These are phyloP conservation scores for Scutellaria galericulata DNA, from an alignment of 257 asterid genomes.

Conservation along the genomic window DNA sequence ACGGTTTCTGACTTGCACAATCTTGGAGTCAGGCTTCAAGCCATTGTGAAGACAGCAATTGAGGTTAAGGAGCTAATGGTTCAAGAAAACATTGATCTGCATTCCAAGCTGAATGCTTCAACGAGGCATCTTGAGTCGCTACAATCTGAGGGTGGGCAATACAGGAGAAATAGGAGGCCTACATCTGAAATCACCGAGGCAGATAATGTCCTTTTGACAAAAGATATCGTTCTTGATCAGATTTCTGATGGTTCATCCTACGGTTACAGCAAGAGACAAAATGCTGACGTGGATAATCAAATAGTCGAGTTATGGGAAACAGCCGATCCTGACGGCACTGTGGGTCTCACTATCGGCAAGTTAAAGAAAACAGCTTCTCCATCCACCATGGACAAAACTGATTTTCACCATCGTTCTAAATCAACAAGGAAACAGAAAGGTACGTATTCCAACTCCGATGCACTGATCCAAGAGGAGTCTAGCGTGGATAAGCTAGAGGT, in stretches of 20 bases:
- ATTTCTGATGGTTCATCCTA: conserved; percentile 73
- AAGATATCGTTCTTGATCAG: conserved; percentile 95
- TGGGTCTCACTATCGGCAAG: conserved; percentile 49
- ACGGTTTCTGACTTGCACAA: conserved; percentile 53
- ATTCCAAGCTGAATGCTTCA: conserved; percentile 69
- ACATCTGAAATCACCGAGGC: conserved; percentile 69
- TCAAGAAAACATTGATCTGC: conserved; percentile 62
- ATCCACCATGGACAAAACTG: conserved; percentile 28
- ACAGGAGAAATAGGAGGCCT: conserved; percentile 54
- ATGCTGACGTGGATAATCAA: conserved; percentile 49
- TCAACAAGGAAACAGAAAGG: conserved; percentile 59
- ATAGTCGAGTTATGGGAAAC: conserved; percentile 60
- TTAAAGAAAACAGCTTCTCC: conserved; percentile 43
- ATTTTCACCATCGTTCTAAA: conserved; percentile 44
- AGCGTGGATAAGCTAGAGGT: conserved; percentile 68
- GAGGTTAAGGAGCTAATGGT: conserved; percentile 58
- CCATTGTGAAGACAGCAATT: conserved; percentile 55
- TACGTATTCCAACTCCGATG: conserved; percentile 42
- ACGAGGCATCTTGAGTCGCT: conserved; percentile 65
- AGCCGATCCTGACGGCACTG: conserved; percentile 47
- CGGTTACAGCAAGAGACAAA: conserved; percentile 63
- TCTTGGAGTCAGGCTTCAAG: conserved; percentile 60
- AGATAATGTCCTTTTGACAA: conserved; percentile 69
- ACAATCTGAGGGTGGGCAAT: conserved; percentile 58
- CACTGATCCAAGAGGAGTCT: conserved; percentile 47